phyloP scores from a whole-genome alignment of 164 flowering plant species.

The Aristolochia contorta region DNA sequence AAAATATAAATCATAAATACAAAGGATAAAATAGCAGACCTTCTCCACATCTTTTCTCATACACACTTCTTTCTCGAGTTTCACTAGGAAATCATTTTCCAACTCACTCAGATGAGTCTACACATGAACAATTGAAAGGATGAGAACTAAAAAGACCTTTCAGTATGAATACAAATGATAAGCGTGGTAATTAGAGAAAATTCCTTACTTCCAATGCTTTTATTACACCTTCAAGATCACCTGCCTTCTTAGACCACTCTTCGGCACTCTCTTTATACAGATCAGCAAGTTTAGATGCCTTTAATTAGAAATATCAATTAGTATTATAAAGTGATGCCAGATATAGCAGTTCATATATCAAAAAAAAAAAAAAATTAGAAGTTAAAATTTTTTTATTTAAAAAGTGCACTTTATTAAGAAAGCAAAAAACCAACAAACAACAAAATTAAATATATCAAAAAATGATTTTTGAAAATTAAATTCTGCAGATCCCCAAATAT shows the following conservation, averaged over 20 bases:
- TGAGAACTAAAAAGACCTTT: background rate
- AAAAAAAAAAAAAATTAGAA: no score
- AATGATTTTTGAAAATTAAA: no score
- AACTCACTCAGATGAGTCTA: constrained; percentile 72
- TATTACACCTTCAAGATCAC: constrained; percentile 94
- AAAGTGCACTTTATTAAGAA: no score
- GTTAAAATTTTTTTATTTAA: no score
- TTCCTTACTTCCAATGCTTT: constrained; percentile 77
- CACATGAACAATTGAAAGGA: constrained; percentile 6
- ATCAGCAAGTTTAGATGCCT: constrained; percentile 68
- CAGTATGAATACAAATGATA: background rate
- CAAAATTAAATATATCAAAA: no score
- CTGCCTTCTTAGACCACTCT: constrained; percentile 94
- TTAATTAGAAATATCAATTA: background rate
- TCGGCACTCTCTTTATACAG: constrained; percentile 89
- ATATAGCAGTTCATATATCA: no score
- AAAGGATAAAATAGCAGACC: constrained; percentile 25
- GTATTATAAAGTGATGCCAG: no score
- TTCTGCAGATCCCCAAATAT: no score
- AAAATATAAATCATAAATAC: background rate
- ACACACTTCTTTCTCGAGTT: constrained; percentile 56
- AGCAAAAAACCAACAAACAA: no score
- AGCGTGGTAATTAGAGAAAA: background rate
- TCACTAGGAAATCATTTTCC: constrained; percentile 65
- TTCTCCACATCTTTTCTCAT: constrained; percentile 47